Evolutionary conservation across 345 rosid genomes (phyloP), one percentile per base, ranked within the genome.

Genomic region (Heritiera littoralis): DNA sequence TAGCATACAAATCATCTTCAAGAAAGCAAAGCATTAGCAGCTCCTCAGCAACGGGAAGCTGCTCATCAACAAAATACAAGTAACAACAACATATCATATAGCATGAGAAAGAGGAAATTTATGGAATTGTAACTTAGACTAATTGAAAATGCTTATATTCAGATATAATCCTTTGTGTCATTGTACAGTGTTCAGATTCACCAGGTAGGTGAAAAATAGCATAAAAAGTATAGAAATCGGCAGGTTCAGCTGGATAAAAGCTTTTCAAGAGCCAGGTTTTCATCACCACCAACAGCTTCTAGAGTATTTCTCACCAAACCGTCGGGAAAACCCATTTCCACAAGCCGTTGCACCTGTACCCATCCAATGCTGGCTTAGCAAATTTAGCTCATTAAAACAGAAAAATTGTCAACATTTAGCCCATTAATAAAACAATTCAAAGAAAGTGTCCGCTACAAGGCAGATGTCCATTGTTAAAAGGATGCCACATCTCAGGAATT

Each of bases 241-340:
- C 77, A 45, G 32, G 73, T 74, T 83, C 85, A 90, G 81, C 88
- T 87, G 75, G 94, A 89, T 80, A 93, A 92, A 78, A 94, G 98
- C 89, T 83, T 94, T 84, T 97, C 99, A 77, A 97, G 93, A 3
- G 98, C 99, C 89, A 87, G 40, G 84, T 94, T 97, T 88, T 97
- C 99, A 86, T 97, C 99, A n/a, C 97, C 98, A 45, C 94, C 94
- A 54, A 87, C 92, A 77, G 92, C 86, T 69, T 93, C 94, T 74
- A 94, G 86, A 5, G 98, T 85, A 83, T 84, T 92, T 92, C 96
- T 94, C 77, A 88, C 98, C 80, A 84, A 77, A 75, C 90, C 76
- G 52, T 92, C 98, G 4, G 91, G 89, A 78, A 97, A 97, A 23
- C 99, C 99, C 99, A 97, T 97, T 86, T 97, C 98, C 79, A 90